Conservation (phyloP, 2,329 filamentous ascomycete species). For the Cylindrodendrum hubeiense region DNA sequence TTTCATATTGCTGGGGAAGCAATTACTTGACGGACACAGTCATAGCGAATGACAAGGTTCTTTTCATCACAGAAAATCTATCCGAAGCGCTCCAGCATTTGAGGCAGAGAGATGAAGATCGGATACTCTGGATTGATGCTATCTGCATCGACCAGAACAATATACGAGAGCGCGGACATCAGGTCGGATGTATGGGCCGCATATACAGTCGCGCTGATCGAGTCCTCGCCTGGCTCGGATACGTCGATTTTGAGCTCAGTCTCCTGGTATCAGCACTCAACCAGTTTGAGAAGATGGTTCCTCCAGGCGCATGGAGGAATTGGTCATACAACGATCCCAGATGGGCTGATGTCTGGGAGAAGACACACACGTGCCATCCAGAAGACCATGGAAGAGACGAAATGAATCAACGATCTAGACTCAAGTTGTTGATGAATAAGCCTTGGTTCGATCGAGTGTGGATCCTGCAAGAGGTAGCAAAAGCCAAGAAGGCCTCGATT, state of each 20-base stretch:
- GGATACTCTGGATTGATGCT: background rate
- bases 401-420: background rate
- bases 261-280: background rate
- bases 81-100: background rate
- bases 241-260: background rate
- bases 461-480: constrained; percentile 29
- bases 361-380: background rate
- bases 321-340: background rate
- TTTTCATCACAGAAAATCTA: background rate
- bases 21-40: background rate
- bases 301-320: background rate
- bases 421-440: accelerated
- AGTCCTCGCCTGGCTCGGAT: background rate
- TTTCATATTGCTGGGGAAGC: background rate
- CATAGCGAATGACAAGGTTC: background rate
- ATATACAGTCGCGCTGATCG: background rate
- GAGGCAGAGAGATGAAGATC: background rate
- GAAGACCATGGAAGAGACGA: accelerated
- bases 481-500: background rate
- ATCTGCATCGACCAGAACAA: background rate
- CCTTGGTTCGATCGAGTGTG: constrained; percentile 29
- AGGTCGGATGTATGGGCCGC: background rate
- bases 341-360: background rate
- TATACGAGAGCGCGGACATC: background rate
- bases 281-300: accelerated